Evolutionary conservation across 139 green algal genomes (phyloP), one percentile per base, ranked within the genome.

Genomic region (Raphidocelis subcapitata): DNA sequence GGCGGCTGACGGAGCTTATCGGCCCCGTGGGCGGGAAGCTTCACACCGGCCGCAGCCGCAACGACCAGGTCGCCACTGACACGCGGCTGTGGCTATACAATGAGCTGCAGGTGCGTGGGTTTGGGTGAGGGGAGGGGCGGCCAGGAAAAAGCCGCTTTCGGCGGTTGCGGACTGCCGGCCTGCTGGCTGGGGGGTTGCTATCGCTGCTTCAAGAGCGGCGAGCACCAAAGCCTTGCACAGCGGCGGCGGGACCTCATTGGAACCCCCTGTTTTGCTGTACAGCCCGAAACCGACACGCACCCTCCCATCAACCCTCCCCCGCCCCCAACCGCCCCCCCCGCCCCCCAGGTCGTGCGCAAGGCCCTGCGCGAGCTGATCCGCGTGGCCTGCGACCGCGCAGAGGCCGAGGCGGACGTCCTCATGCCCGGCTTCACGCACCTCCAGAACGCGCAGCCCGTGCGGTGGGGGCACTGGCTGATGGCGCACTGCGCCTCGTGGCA

Each of bases 21-120:
- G 94, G 94, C 3, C 3, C 88, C 35, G 86, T 96, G 21, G 94
- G 90, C 35, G 94, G 94, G 62, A 99, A 99, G 89, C 93, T 99
- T 74, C 96, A 99, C 84, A 99, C 96, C 2, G 96, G 94, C 5
- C 83, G 96, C 37, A 93, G 79, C 52, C 84, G 96, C 35, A 99
- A 99, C 78, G 96, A 99, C 77, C 95, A 99, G 86, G 94, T 98
- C 4, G 92, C 92, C 21, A 99, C 96, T 20, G 96, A 99, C 86
- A 96, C 94, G 20, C 89, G 96, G 23, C 84, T 99, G 63, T 99
- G 93, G 92, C 85, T 98, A 44, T 84, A 90, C 28, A 69, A 77
- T 21, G 71, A 92, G 73, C 70, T 99, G 72, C 36, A 29, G 2
- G 41, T 49, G 41, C 12, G 41, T 12, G 8, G 41, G 41, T 49